Base-by-base conservation (phyloP, 169 alveolate species). In the Plasmodium fragile region DNA sequence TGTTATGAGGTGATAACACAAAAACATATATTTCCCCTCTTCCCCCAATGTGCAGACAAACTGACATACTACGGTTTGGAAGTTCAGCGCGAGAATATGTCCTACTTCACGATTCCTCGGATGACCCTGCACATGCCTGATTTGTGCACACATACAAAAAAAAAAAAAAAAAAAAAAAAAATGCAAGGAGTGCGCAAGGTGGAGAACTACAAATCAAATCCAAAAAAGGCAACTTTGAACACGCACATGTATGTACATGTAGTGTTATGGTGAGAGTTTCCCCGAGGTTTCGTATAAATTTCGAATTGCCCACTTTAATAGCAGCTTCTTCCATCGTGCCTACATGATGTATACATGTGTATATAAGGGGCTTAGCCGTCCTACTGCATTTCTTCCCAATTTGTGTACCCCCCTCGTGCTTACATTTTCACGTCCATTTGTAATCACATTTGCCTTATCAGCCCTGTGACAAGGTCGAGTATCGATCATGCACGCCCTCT, bases 31-130 rank as follows among this genome's bases (percentile, higher is more conserved):
- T 45, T 59, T 59, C 34, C 34, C 34, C 34, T 25, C 7, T 59
- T 13, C 16, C 75, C 65, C 3, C 25, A 6, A 39, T 30, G 52
- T 53, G 13, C 30, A 84, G 93, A 84, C 85, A 73, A 73, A 73
- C 85, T 6, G 93, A 84, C 41, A 34, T 84, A 7, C 65, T 84
- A 52, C 75, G 84, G 53, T 84, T 84, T 84, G 93, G 93, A n/a
- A 73, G 73, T 73, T 84, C 93, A 73, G 84, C 53, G 13, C 65
- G 84, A 16, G 93, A 84, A 73, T 84, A 45, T 73, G 93, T 84
- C 41, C 43, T 84, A 73, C 83, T 84, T 18, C 84, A 84, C 32
- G 93, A 84, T 43, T 25, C 75, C 16, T 75, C 55, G 11, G 83
- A 75, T 28, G 25, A 28, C 32, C 28, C 39, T 25, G 22, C 36